Percentiles rank a stretch among this genome's conserved stretches.
Evolutionary conservation across 768 basidiomycete genomes (phyloP).

Genomic region (Xerocomellus chrysenteron): DNA sequence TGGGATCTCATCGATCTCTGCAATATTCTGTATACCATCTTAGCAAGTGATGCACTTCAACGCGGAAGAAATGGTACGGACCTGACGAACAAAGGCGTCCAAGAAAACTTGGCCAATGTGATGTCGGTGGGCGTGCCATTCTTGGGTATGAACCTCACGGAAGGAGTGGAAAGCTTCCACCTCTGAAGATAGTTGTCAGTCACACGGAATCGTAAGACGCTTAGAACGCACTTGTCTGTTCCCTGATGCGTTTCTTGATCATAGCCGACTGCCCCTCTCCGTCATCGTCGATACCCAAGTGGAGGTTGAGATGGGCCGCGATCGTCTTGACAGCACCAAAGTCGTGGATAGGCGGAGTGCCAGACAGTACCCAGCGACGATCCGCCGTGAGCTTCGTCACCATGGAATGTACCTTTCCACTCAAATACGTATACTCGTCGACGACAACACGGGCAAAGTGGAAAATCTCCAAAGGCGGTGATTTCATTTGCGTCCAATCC

Average conservation of each 20-base stretch:
- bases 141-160: constrained; percentile 87
- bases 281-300: constrained; percentile 89
- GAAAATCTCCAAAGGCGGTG: constrained; percentile 90
- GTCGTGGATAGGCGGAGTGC: constrained; percentile 90
- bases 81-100: constrained; percentile 82
- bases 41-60: constrained; percentile 7
- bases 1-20: constrained; percentile 95
- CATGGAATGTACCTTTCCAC: constrained; percentile 74
- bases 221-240: constrained; percentile 68
- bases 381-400: constrained; percentile 75
- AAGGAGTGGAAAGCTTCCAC: constrained; percentile 96
- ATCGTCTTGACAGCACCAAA: constrained; percentile 91
- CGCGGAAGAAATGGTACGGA: constrained; percentile 30
- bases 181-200: constrained; percentile 43
- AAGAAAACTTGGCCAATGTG: constrained; percentile 79
- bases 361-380: constrained; percentile 93
- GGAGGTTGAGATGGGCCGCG: constrained; percentile 82
- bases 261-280: constrained; percentile 73
- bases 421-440: constrained; percentile 93
- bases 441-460: constrained; percentile 86
- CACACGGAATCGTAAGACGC: background rate
- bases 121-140: constrained; percentile 91
- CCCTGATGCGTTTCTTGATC: constrained; percentile 77
- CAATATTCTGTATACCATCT: constrained; percentile 65
- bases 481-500: constrained; percentile 78